A percentile compares a stretch with the other conserved stretches of the same genome.
Evolutionary conservation across 2,329 filamentous ascomycete genomes (phyloP).

Genomic region (Fusarium miscanthi): DNA sequence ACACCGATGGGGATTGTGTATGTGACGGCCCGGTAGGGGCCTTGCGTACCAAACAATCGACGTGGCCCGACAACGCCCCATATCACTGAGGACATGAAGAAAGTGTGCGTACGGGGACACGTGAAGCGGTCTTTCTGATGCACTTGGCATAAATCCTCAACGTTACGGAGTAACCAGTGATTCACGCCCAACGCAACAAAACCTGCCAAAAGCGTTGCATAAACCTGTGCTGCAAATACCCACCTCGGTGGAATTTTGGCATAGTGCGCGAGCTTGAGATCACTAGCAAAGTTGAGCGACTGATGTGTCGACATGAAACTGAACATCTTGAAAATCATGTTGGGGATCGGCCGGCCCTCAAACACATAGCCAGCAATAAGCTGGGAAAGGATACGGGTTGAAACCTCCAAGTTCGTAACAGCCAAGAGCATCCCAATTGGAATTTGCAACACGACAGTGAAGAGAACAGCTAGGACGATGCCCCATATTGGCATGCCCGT

Average conservation of each 20-base stretch:
- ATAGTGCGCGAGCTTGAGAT: slow-evolving; percentile 73
- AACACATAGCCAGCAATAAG: slow-evolving; percentile 75
- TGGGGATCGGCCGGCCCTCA: slow-evolving; percentile 71
- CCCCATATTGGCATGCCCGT: slow-evolving; percentile 64
- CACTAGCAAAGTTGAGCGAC: slow-evolving; percentile 67
- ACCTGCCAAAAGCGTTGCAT: slow-evolving; percentile 64
- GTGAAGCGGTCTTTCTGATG: slow-evolving; percentile 63
- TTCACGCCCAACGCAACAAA: slow-evolving; percentile 68
- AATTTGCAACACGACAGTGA: slow-evolving; percentile 63
- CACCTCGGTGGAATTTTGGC: slow-evolving; percentile 67
- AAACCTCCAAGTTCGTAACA: slow-evolving; percentile 66
- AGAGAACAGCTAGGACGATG: slow-evolving; percentile 61
- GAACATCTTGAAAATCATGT: slow-evolving; percentile 79
- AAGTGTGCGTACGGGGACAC: slow-evolving; percentile 59
- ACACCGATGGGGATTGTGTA: slow-evolving; percentile 37
- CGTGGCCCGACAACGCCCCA: slow-evolving; percentile 75
- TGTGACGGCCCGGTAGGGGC: slow-evolving; percentile 30
- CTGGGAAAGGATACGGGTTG: slow-evolving; percentile 73
- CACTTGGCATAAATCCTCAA: slow-evolving; percentile 66
- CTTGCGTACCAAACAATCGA: slow-evolving; percentile 63
- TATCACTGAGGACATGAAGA: slow-evolving; percentile 72
- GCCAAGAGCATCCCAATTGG: slow-evolving; percentile 67
- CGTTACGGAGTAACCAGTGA: slow-evolving; percentile 67
- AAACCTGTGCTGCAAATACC: slow-evolving; percentile 65
- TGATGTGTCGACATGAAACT: slow-evolving; percentile 72